These are phyloP conservation scores for Cyberlindnera maritima DNA, from an alignment of 805 yeast genomes.

Conservation along the genomic window DNA sequence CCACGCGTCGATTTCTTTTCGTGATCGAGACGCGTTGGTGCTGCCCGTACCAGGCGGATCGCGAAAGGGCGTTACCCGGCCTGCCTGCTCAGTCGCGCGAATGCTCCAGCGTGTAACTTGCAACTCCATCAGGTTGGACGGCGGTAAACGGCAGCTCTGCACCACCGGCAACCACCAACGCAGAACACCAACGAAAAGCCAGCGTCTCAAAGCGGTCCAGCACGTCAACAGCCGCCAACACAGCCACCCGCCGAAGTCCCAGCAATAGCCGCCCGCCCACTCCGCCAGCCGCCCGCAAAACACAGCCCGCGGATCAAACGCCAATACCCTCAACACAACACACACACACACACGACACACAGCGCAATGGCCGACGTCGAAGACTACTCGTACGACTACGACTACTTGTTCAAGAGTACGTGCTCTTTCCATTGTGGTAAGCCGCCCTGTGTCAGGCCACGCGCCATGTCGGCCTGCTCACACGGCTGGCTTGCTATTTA, in stretches of 20 bases:
- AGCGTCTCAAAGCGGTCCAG: too few species aligned
- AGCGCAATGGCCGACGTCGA: constrained; percentile 37
- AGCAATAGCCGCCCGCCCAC: neutral
- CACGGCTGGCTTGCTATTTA: neutral
- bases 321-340: too few species aligned
- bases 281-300: neutral
- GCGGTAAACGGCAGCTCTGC: too few species aligned
- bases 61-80: too few species aligned
- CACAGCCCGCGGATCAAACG: neutral
- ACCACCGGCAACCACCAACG: too few species aligned
- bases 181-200: too few species aligned
- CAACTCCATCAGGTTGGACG: too few species aligned
- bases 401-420: constrained; percentile 79
- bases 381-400: constrained; percentile 80
- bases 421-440: constrained; percentile 2
- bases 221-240: too few species aligned
- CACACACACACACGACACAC: constrained; percentile 4
- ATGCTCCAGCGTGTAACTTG: too few species aligned
- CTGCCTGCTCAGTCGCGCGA: too few species aligned
- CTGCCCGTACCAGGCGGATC: neutral
- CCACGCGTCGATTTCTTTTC: constrained; percentile 2
- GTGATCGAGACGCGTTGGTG: neutral
- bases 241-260: neutral
- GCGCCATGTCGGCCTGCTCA: too few species aligned
- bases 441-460: too few species aligned